These are phyloP conservation scores for Pythium folliculosum DNA, from an alignment of 352 stramenopile genomes.

Conservation along the genomic window DNA sequence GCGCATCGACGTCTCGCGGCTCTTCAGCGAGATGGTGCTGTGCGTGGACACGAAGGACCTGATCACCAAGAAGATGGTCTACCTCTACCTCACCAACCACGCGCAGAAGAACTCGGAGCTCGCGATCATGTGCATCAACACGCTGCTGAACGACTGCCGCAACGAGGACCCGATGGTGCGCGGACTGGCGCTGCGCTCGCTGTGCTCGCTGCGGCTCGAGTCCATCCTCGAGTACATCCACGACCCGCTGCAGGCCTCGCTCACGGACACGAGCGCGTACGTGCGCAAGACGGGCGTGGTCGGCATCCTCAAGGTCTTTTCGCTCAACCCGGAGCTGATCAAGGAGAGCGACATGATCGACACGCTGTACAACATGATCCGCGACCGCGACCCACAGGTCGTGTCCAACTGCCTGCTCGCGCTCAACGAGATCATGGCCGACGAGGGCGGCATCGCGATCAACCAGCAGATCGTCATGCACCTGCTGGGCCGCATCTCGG, in stretches of 20 bases:
- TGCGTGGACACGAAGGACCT: conserved; percentile 97
- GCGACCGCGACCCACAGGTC: conserved; percentile 96
- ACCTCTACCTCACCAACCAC: conserved; percentile 99
- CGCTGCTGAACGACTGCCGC: conserved; percentile 97
- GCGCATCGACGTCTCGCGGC: conserved; percentile 98
- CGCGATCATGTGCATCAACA: conserved; percentile 99
- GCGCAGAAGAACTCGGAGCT: conserved; percentile 98
- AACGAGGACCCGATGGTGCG: conserved; percentile 99
- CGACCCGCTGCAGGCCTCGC: conserved; percentile 89
- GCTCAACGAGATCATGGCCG: conserved; percentile 98
- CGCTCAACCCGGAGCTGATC: conserved; percentile 91
- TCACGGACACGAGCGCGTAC: conserved; percentile 97
- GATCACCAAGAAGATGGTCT: conserved; percentile 99
- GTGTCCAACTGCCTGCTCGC: conserved; percentile 97
- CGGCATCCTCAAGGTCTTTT: conserved; percentile 97
- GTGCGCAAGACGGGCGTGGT: conserved; percentile 99
- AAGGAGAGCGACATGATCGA: conserved; percentile 95
- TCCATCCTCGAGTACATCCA: conserved; percentile 99
- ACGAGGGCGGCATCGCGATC: conserved; percentile 96
- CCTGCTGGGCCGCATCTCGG: conserved; percentile 96
- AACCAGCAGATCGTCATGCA: conserved; percentile 98
- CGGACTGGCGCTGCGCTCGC: conserved; percentile 95
- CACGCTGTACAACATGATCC: conserved; percentile 98
- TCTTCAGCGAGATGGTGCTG: conserved; percentile 99
- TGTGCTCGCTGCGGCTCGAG: conserved; percentile 96